Base-by-base conservation (phyloP, 805 yeast species). In the Hyphopichia homilentoma region DNA sequence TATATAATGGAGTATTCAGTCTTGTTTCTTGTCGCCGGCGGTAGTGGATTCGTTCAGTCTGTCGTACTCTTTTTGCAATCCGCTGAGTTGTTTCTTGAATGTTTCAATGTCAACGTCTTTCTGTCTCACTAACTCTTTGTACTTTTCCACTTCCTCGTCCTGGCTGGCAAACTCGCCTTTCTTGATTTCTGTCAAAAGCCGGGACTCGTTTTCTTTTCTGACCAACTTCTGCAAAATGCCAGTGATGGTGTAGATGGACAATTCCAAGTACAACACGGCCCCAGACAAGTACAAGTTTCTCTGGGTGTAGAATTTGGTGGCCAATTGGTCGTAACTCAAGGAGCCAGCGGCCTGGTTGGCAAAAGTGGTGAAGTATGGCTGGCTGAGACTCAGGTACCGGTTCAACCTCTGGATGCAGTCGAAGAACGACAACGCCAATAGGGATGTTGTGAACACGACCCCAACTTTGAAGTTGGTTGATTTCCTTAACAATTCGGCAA, bases 281-380 rank as follows among this genome's bases (percentile, higher is more conserved):
- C 84, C 85, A 11, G 78, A 69, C 34, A 79, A 65, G 50, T 79
- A 79, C 25, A 76, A 61, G 43, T 79, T 79, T 49, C 85, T 65
- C 52, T 79, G 84, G 24, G 79, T 68, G 44, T 77, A 79, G 36
- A 80, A 78, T 39, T 78, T 73, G 29, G 75, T 61, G 4, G 82
- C 84, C 41, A 76, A 54, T 39, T 66, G 72, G 15, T 79, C 82
- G 23, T 64, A 55, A 25, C 70, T 62, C 28, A 70, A 58, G 24
- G 32, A 35, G 14, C 30, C 36, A 34, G 22, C 34, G 16, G 32
- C 35, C 16, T 30, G 23, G 7, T 34, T 30, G 12, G 37, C 41
- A 7, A 21, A 40, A n/a, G 38, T 39, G 8, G 43, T 21, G 27
- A 31, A 55, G 36, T 51, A 50, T 4, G 63, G 55, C 29, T 45